Base-by-base conservation (phyloP, 2,329 filamentous ascomycete genomes). In the Colletotrichum sp. region DNA sequence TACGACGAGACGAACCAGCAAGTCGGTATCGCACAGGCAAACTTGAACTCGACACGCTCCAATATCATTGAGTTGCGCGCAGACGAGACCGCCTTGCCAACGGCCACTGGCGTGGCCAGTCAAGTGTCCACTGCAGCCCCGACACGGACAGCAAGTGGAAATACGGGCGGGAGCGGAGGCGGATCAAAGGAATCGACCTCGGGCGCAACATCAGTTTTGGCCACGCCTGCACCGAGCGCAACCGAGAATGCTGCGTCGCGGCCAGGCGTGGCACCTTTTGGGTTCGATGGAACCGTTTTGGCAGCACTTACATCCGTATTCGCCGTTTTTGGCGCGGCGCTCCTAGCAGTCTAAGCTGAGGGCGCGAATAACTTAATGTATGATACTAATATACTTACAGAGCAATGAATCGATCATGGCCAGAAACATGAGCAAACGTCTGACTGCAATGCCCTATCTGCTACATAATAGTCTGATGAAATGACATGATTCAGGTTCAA, bases 1-100 rank as follows among this genome's bases (percentile, higher is more conserved):
- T 95, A 94, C 80, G 93, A 95, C 80, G 86, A 95, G 34, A 89
- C 86, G 21, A 94, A 93, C 80, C 91, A 94, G 79, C 87, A 93
- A 82, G 91, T 95, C 76, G 92, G 91, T 4, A 83, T 95, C 34
- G 93, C 75, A 0, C 88, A 88, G 81, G 84, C 90, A 63, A 89
- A 88, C 76, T 79, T 88, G 67, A 87, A 88, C 78, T 82, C 82
- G 73, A 85, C 83, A 34, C 78, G 81, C 27, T 84, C 82, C 61
- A 84, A 85, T 72, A 77, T 91, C 24, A 78, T 89, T 51, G 86
- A 87, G 77, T 84, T 91, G 73, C 79, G 79, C n/a, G 76, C 81
- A 15, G 77, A 78, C 62, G 81, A 80, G 61, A 82, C 80, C 13
- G 79, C 81, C 7, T 80, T 90, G 18, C 87, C 88, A 7, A 79